Percentiles rank a stretch among this genome's conserved stretches.
These are phyloP conservation scores for Phialophora verrucosa DNA, from an alignment of 2,329 filamentous ascomycete genomes.

Conservation along the genomic window DNA sequence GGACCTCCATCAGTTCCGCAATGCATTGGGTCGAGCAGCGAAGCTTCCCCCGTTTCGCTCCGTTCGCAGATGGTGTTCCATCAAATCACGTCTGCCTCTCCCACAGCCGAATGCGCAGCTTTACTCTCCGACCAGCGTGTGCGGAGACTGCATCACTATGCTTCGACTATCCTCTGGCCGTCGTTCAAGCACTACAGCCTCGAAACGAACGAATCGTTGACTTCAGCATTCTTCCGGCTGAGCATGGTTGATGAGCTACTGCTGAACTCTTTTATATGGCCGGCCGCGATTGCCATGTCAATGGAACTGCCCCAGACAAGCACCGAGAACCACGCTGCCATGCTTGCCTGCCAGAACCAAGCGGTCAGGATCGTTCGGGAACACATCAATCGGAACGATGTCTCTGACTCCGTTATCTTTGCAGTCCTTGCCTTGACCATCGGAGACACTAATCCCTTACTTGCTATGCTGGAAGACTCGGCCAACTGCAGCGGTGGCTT, in stretches of 20 bases:
- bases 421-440: conserved; percentile 24
- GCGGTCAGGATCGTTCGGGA: conserved; percentile 16
- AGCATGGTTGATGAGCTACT: conserved; percentile 25
- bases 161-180: conserved; percentile 19
- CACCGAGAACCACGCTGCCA: conserved; percentile 19
- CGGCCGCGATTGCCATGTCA: conserved; percentile 28
- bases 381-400: conserved; percentile 13
- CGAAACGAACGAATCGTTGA: conserved; percentile 20
- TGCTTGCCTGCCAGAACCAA: conserved; percentile 23
- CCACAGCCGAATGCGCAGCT: conserved; percentile 4
- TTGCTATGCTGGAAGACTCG: conserved; percentile 5
- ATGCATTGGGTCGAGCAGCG: neutral
- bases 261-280: conserved; percentile 25
- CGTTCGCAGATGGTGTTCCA: neutral
- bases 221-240: conserved; percentile 23
- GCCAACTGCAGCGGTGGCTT: conserved; percentile 19
- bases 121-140: conserved; percentile 13
- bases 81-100: conserved; percentile 8
- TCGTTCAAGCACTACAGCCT: conserved; percentile 24
- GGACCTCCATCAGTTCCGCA: conserved; percentile 2
- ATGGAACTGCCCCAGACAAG: conserved; percentile 9
- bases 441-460: conserved; percentile 18
- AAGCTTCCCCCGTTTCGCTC: neutral
- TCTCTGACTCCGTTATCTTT: conserved; percentile 22
- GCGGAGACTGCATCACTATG: conserved; percentile 19